Evolutionary conservation across 257 asterid species (phyloP).

Genomic region (Mentha longifolia): DNA sequence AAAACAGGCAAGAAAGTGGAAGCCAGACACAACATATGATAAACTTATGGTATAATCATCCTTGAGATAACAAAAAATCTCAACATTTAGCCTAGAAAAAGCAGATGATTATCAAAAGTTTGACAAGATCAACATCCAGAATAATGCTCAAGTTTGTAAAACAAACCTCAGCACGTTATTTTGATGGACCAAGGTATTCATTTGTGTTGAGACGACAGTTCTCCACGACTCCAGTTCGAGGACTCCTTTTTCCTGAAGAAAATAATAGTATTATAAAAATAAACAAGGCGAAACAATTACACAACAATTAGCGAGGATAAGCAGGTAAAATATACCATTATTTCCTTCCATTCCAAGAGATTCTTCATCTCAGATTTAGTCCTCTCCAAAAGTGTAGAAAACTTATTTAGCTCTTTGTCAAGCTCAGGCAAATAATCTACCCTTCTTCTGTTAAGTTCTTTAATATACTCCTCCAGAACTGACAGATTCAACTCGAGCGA

Average conservation of each 20-base stretch:
- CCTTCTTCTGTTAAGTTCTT: constrained; percentile 71
- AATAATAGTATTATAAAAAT: constrained; percentile 18
- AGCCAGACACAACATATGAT: not conserved
- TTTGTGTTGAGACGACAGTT: constrained; percentile 46
- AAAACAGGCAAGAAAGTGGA: constrained; percentile 1
- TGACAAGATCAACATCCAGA: not conserved
- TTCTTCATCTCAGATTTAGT: constrained; percentile 73
- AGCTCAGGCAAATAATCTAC: constrained; percentile 78
- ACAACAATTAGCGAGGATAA: not conserved
- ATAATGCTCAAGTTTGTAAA: constrained; percentile 21
- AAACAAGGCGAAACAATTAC: constrained; percentile 15
- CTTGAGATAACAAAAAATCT: not conserved
- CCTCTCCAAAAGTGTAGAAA: constrained; percentile 64
- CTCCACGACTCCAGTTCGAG: constrained; percentile 82
- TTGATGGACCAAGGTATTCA: constrained; percentile 67
- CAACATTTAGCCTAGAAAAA: not conserved
- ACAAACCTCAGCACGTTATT: constrained; percentile 80
- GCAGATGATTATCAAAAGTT: too few species aligned
- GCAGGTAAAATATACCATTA: constrained; percentile 49
- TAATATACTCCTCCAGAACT: constrained; percentile 85
- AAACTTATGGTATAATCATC: not conserved
- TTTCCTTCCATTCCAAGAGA: constrained; percentile 79
- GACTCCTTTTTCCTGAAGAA: constrained; percentile 62
- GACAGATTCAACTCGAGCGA: constrained; percentile 79
- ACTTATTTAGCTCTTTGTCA: constrained; percentile 63